A percentile compares a stretch with the other conserved stretches of the same genome.
phyloP scores from a whole-genome alignment of 306 rosid genomes.

The Vigna unguiculata region DNA sequence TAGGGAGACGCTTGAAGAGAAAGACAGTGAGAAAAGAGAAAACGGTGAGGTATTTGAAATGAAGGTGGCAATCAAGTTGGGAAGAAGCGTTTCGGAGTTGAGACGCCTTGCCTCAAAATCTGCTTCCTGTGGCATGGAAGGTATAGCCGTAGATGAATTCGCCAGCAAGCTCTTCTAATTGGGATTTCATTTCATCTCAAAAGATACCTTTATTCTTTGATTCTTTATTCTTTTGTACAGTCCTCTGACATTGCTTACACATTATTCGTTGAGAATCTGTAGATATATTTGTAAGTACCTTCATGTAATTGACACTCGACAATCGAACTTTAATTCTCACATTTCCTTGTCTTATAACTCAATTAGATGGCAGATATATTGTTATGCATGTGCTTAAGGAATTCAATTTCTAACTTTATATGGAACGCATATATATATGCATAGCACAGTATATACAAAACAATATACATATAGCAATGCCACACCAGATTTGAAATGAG shows the following conservation, averaged over 20 bases:
- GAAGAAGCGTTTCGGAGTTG: slow-evolving; percentile 63
- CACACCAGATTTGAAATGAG: no score
- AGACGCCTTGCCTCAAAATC: slow-evolving; percentile 57
- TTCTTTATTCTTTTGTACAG: slow-evolving; percentile 4
- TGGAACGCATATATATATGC: no score
- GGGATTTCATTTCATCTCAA: no score
- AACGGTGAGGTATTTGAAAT: slow-evolving; percentile 61
- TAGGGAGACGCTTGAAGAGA: slow-evolving; percentile 57
- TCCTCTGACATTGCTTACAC: background rate
- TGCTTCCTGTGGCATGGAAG: slow-evolving; percentile 46
- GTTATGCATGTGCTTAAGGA: no score
- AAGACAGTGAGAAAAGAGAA: slow-evolving; percentile 59
- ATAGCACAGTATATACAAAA: no score
- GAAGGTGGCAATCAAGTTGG: slow-evolving; percentile 65
- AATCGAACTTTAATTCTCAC: background rate
- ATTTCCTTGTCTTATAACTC: background rate
- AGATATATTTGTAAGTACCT: background rate
- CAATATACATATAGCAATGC: no score
- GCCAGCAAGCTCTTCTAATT: slow-evolving; percentile 41
- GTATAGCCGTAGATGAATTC: slow-evolving; percentile 55
- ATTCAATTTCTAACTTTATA: no score
- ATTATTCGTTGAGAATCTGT: background rate
- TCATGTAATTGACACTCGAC: background rate
- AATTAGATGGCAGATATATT: background rate
- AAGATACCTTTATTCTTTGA: background rate